Evolutionary conservation across 306 rosid species (phyloP), one percentile per base, ranked within the genome.

Genomic region (Vachellia pachyceras): DNA sequence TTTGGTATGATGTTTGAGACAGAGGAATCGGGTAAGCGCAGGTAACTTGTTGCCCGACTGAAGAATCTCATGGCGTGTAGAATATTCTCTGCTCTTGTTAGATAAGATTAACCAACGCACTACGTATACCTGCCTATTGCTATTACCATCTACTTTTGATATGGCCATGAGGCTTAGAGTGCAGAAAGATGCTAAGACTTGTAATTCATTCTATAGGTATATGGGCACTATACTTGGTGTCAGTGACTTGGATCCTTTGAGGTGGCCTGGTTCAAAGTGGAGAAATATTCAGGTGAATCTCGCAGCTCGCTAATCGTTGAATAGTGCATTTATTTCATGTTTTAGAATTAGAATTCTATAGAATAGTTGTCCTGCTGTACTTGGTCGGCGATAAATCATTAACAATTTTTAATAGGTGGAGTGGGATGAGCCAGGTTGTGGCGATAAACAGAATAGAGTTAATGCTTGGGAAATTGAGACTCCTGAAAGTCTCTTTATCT

Each of bases 1-100:
- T 96, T 93, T 69, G 99, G 99, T 68, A 96, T 96, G 99, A 94
- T 96, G 99, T 96, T 96, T 85, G 99, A 96, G 90, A 96, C 99
- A 10, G 99, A 96, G 78, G 99, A 96, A 84, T 96, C 99, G 4
- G 84, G 98, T 52, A 96, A 96, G 87, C 97, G 98, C 82, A 91
- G 99, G 99, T 96, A 91, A 80, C 78, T 76, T 84, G 33, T 55
- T 1, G 72, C 68, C 64, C 64, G 18, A 79, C 20, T 44, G 60
- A 78, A 63, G 61, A 29, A 15, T 70, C 55, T 36, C 61, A 11
- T 45, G 9, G 23, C 42, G 13, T 25, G 70, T 25, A 41, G 40
- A 23, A 75, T 58, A 5, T 41, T 58, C 69, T 25, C 18, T 7
- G 40, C 23, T 40, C 10, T 75, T 17, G 29, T 61, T 20, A 20